Evolutionary conservation across 768 basidiomycete species (phyloP), one percentile per base, ranked within the genome.

Genomic region (Tremella fuciformis): DNA sequence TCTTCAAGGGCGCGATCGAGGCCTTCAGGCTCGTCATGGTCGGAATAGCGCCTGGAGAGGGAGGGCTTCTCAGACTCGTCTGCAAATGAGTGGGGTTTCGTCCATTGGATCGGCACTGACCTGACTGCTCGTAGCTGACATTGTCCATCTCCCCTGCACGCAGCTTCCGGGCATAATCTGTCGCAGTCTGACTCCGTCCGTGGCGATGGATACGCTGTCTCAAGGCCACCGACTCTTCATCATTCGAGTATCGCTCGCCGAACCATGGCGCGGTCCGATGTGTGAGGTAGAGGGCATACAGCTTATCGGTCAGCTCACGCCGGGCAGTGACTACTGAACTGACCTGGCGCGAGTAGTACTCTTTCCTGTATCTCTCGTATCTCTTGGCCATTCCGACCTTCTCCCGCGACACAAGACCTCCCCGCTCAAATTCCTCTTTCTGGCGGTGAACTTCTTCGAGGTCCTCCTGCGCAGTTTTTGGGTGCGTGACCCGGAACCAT

Each of bases 251-350:
- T 77, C 90, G 89, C 82, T 97, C 93, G 56, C 85, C 84, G 81
- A 96, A 97, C 93, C 93, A 97, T 13, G 91, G 87, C n/a, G 89
- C 90, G 73, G 88, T 87, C 79, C 86, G 84, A 80, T 97, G 93
- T 78, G 91, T 88, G 34, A 96, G 88, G 82, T 91, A 96, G 83
- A 97, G 88, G 57, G 88, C 88, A 81, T 90, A 89, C 72, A 94
- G 85, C 92, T 97, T 83, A 34, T 7, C 54, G 15, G 39, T 65
- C 42, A 53, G 37, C 22, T 13, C 3, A n/a, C 2, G 3, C 44
- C 22, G 34, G 25, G 18, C 22, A 6, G 2, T 11, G 11, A 81
- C 11, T 11, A 11, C 11, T 11, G 29, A 34, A 11, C 87, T 80
- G 72, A 93, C 92, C 86, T 96, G 92, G 59, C 83, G 83, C 47